Conservation (phyloP, 1,139 yeast species). For the Candida tetrigidarum region DNA sequence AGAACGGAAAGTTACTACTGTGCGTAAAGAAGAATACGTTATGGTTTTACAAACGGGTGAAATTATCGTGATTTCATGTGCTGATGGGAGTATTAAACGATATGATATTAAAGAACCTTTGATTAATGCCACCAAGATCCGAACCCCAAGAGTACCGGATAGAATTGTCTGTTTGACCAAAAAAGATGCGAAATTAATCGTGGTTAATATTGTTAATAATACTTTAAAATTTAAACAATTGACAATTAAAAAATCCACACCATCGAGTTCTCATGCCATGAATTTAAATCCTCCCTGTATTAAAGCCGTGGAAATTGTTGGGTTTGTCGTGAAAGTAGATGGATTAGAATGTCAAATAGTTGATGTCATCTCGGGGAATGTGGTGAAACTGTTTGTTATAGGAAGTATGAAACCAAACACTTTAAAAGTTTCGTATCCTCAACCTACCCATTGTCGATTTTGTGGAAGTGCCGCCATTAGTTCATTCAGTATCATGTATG, state of each 20-base stretch:
- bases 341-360: conserved; percentile 63
- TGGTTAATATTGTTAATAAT: conserved; percentile 67
- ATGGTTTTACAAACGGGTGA: conserved; percentile 48
- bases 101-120: conserved; percentile 20
- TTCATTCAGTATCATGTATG: conserved; percentile 72
- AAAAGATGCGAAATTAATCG: conserved; percentile 49
- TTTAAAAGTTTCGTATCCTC: conserved; percentile 74
- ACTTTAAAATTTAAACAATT: conserved; percentile 65
- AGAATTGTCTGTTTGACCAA: conserved; percentile 62
- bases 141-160: conserved; percentile 78
- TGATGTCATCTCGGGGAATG: conserved; percentile 80
- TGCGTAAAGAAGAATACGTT: conserved; percentile 31
- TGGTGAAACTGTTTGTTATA: conserved; percentile 56
- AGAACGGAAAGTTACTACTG: conserved; percentile 9
- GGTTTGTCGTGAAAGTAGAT: conserved; percentile 66
- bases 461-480: conserved; percentile 88
- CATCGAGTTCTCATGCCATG: background rate
- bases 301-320: conserved; percentile 59
- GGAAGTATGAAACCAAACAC: conserved; percentile 66
- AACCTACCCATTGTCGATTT: conserved; percentile 86
- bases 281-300: conserved; percentile 10
- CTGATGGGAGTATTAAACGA: conserved; percentile 43
- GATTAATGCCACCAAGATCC: conserved; percentile 55
- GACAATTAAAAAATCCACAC: conserved; percentile 44
- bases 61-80: conserved; percentile 51